These are phyloP conservation scores for Bolboschoenoplectus hybrid DNA, from an alignment of 202 grass and related monocot species.

Conservation along the genomic window DNA sequence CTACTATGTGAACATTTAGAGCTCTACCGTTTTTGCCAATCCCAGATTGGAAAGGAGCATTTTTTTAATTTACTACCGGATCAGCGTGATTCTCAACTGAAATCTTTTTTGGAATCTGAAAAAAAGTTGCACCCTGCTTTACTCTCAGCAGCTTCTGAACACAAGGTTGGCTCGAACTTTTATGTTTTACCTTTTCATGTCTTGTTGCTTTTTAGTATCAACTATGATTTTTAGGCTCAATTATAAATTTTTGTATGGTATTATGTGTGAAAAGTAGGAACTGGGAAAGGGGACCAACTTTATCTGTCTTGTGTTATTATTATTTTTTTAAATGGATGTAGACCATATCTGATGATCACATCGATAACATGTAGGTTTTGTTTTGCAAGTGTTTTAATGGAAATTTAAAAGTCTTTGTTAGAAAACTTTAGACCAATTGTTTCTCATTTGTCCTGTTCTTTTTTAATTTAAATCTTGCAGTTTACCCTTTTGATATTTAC, in stretches of 20 bases:
- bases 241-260: neutral
- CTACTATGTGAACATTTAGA: conserved; percentile 84
- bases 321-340: neutral
- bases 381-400: neutral
- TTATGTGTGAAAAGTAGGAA: neutral
- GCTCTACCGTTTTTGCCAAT: conserved; percentile 76
- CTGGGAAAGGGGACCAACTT: neutral
- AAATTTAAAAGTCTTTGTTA: neutral
- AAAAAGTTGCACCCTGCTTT: conserved; percentile 93
- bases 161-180: conserved; percentile 57
- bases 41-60: conserved; percentile 87
- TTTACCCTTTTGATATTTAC: neutral
- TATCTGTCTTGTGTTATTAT: neutral
- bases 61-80: conserved; percentile 66
- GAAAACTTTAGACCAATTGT: neutral
- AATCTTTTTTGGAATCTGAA: conserved; percentile 69
- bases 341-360: neutral
- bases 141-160: conserved; percentile 68
- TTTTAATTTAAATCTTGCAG: neutral
- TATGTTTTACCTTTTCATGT: neutral
- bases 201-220: neutral
- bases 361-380: neutral
- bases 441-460: neutral
- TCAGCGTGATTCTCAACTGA: conserved; percentile 72
- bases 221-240: neutral